Evolutionary conservation across 495 filamentous ascomycete genomes (phyloP).

Genomic region (Lasiosphaeriaceae sp.): DNA sequence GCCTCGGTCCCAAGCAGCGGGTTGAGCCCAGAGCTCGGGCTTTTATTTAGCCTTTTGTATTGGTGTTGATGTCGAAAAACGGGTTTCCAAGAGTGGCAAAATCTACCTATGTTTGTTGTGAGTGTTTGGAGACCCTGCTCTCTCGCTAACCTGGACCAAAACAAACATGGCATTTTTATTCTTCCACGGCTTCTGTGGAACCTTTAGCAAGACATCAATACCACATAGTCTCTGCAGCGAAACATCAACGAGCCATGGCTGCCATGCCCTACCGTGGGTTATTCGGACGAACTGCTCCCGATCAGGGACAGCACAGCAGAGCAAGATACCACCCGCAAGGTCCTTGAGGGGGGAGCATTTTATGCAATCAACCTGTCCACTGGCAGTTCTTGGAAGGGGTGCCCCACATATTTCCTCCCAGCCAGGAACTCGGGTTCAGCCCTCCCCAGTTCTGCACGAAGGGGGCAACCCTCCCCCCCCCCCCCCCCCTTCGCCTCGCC

Average conservation of each 20-base stretch:
- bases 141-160: too few species aligned
- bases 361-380: neutral
- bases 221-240: neutral
- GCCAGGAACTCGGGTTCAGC: conserved; percentile 29
- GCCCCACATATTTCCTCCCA: conserved; percentile 7
- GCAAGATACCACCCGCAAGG: conserved; percentile 2
- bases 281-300: conserved; percentile 17
- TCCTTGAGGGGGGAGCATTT: conserved; percentile 10
- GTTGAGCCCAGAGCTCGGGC: neutral
- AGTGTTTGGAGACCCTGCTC: too few species aligned
- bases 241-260: neutral
- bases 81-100: conserved; percentile 9
- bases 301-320: conserved; percentile 1
- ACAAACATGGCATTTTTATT: too few species aligned
- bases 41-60: neutral
- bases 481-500: neutral
- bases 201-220: neutral
- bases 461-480: conserved; percentile 1
- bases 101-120: neutral
- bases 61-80: neutral
- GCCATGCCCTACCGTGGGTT: neutral
- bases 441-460: neutral
- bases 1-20: neutral
- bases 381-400: neutral
- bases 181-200: too few species aligned